Evolutionary conservation across 192 early-diverging fungal genomes (phyloP).

Genomic region (Chytriomyces confervae): DNA sequence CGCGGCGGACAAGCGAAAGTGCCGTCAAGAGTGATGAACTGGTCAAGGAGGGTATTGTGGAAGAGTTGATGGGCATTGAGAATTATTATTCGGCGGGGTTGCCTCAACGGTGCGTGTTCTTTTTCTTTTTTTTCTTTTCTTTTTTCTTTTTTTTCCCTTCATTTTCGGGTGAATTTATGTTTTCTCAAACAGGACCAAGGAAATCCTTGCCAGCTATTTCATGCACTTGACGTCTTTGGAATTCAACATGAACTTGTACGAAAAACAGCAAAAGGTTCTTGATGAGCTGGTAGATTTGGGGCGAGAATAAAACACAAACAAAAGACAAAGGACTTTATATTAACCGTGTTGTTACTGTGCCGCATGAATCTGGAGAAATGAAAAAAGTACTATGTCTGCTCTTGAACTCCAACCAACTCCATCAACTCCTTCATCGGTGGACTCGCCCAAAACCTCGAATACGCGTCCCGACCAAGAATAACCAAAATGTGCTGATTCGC

Average conservation of each 20-base stretch:
- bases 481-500: constrained; percentile 15
- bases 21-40: constrained; percentile 3
- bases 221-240: constrained; percentile 42
- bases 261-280: constrained; percentile 44
- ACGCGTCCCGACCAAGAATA: neutral
- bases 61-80: constrained; percentile 42
- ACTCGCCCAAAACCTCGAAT: constrained; percentile 22
- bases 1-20: neutral
- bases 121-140: neutral
- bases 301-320: neutral
- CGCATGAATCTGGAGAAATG: too few species aligned
- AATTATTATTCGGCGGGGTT: constrained; percentile 45
- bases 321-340: neutral
- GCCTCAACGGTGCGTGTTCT: constrained; percentile 28
- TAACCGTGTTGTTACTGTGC: neutral
- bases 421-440: constrained; percentile 16
- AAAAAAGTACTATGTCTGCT: neutral
- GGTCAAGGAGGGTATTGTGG: constrained; percentile 12
- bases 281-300: constrained; percentile 43
- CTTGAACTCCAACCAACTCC: neutral
- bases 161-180: neutral
- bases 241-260: constrained; percentile 39
- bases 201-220: constrained; percentile 42
- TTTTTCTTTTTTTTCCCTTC: neutral
- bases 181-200: constrained; percentile 33